phyloP scores from a whole-genome alignment of 768 basidiomycete genomes.

The Trametes meyenii region DNA sequence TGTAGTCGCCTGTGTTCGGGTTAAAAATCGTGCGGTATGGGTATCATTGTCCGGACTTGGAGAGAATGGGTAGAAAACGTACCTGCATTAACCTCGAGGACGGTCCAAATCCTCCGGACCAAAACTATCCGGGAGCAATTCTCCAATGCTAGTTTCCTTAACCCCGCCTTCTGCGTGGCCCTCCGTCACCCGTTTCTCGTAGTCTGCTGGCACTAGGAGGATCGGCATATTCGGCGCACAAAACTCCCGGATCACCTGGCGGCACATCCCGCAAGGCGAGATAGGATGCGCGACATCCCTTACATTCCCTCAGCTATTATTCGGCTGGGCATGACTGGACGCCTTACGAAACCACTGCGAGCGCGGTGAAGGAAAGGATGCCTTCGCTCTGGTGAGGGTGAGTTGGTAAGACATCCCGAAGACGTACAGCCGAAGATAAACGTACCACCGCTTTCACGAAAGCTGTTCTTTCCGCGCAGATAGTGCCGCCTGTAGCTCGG shows the following conservation, averaged over 20 bases:
- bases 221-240: slow-evolving; percentile 74
- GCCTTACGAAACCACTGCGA: slow-evolving; percentile 81
- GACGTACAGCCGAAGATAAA: slow-evolving; percentile 15
- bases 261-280: slow-evolving; percentile 93
- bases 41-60: no score
- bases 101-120: slow-evolving; percentile 81
- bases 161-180: slow-evolving; percentile 54
- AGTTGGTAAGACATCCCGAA: background rate
- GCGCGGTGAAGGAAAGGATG: slow-evolving; percentile 62
- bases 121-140: slow-evolving; percentile 84
- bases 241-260: slow-evolving; percentile 90
- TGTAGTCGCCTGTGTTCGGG: no score
- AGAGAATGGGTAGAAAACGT: background rate
- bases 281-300: slow-evolving; percentile 71
- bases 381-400: slow-evolving; percentile 70
- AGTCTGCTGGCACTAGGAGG: slow-evolving; percentile 68
- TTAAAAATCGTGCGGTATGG: background rate
- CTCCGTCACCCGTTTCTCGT: slow-evolving; percentile 44
- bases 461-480: slow-evolving; percentile 95
- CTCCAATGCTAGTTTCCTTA: slow-evolving; percentile 64
- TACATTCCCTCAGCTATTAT: background rate
- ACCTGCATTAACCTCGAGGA: slow-evolving; percentile 31
- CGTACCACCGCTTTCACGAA: slow-evolving; percentile 92
- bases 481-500: slow-evolving; percentile 66
- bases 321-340: background rate